These are phyloP conservation scores for Aspergillus luchuensis DNA, from an alignment of 2,329 filamentous ascomycete genomes.

Conservation along the genomic window DNA sequence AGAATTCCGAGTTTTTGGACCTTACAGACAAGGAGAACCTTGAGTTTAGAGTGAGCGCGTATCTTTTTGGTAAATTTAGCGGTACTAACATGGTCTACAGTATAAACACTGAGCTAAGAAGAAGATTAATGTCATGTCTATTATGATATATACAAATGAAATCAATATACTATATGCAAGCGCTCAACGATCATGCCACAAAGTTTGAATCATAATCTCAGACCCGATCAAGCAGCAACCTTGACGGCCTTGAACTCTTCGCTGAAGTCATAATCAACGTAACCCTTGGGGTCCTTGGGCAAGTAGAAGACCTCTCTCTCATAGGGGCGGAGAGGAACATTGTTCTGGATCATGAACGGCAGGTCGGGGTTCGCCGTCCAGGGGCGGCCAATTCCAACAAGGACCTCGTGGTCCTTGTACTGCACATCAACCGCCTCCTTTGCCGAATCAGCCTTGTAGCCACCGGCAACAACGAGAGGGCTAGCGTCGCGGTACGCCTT, in stretches of 20 bases:
- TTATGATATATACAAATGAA: too few relatives aligned
- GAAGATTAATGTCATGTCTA: not conserved
- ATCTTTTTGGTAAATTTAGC: not conserved
- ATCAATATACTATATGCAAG: not conserved
- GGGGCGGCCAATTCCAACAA: constrained; percentile 46
- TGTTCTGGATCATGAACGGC: constrained; percentile 44
- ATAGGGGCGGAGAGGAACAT: constrained; percentile 42
- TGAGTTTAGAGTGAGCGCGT: constrained; percentile 26
- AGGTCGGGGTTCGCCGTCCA: constrained; percentile 52
- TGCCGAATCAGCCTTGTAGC: constrained; percentile 46
- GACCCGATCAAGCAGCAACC: constrained; percentile 22
- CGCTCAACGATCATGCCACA: not conserved
- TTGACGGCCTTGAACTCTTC: constrained; percentile 31
- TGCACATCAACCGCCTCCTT: constrained; percentile 37
- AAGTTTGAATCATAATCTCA: not conserved
- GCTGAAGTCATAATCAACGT: constrained; percentile 42
- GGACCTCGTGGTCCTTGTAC: constrained; percentile 33
- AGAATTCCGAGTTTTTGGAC: constrained; percentile 35
- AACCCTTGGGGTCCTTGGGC: constrained; percentile 40
- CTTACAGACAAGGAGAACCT: constrained; percentile 36
- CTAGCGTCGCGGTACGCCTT: constrained; percentile 43
- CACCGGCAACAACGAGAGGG: constrained; percentile 56
- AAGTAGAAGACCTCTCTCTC: constrained; percentile 47
- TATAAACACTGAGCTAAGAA: constrained; percentile 10
- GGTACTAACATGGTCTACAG: not conserved